Evolutionary conservation across 768 basidiomycete species (phyloP).

Genomic region (Hirschioporus abietinus): DNA sequence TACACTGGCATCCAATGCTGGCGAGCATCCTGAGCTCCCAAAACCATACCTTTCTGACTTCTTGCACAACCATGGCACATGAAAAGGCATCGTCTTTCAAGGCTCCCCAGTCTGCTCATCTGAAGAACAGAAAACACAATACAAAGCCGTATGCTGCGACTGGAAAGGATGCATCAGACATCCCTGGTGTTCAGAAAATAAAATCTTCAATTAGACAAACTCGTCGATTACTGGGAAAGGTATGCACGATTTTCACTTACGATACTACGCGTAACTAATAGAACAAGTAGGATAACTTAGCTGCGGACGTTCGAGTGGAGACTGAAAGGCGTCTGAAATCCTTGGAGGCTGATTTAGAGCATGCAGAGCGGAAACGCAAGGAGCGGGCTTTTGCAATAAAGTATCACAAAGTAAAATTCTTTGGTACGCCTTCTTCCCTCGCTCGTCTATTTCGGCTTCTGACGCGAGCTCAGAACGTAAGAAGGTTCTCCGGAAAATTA

Average conservation of each 20-base stretch:
- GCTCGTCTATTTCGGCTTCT: background rate
- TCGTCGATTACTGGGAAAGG: constrained; percentile 75
- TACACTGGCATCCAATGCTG: too few species aligned
- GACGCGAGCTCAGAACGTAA: constrained; percentile 58
- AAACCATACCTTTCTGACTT: background rate
- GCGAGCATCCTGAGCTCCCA: too few species aligned
- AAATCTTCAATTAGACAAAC: constrained; percentile 84
- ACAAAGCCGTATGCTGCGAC: background rate
- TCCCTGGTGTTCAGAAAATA: constrained; percentile 78
- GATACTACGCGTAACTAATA: background rate
- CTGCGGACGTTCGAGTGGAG: constrained; percentile 77
- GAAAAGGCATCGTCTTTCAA: background rate
- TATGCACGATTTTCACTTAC: constrained; percentile 19
- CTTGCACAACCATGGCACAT: background rate
- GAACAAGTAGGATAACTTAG: constrained; percentile 60
- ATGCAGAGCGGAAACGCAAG: constrained; percentile 56
- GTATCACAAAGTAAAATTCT: constrained; percentile 93
- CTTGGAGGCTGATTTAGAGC: constrained; percentile 67
- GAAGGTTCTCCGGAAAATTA: constrained; percentile 77
- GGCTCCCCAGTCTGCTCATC: background rate
- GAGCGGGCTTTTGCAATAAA: constrained; percentile 68
- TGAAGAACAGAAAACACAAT: background rate
- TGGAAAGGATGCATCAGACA: constrained; percentile 9
- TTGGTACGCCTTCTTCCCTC: constrained; percentile 50
- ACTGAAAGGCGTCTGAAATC: constrained; percentile 75